Base-by-base conservation (phyloP, 306 rosid genomes). In the Vigna trinervia region DNA sequence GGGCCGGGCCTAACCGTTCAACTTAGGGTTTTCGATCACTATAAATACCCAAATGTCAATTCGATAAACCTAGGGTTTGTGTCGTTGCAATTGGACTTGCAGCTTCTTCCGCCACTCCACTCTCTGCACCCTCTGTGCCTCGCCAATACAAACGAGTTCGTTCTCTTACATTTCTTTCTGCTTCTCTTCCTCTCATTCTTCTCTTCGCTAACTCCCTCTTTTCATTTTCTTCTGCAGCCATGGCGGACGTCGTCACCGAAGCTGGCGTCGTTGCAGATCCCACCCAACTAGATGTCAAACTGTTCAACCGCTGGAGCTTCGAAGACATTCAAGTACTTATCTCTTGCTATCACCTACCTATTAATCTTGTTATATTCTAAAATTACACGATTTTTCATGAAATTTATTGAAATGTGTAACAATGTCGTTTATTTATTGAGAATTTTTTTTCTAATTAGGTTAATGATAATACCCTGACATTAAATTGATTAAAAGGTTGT, bases 271-370 rank as follows among this genome's bases (percentile, higher is more conserved):
- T 45, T 46, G 11, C 73, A 64, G 92, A 90, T 41, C 84, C 89
- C 1, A 7, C 57, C 3, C 87, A 70, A 62, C 64, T 74, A 10
- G 94, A 89, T 0, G 92, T 91, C 28, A 91, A 89, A 70, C 94
- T 91, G 46, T 91, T 91, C 36, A 89, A 89, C 75, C 83, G 89
- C 8, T 91, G 97, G 94, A 86, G 78, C 78, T 91, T 88, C 26
- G 97, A 91, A 0, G 97, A 91, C 0, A 76, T 91, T 45, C 87
- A 85, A 86, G 94, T 81, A 8, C 4, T 10, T 45, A 2, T 56
- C 12, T 0, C 9, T 36, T 36, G 1, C 41, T 36, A 0, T 36
- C 0, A 36, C 8, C 41, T 36, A 36, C 1, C 1, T 36, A 5
- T 34, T 34, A 34, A 34, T 34, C 38, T 34, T 34, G 38, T 5